Percentiles rank a stretch among this genome's conserved stretches.
phyloP scores from a whole-genome alignment of 2,329 filamentous ascomycete species.

The Xylaria sp. region DNA sequence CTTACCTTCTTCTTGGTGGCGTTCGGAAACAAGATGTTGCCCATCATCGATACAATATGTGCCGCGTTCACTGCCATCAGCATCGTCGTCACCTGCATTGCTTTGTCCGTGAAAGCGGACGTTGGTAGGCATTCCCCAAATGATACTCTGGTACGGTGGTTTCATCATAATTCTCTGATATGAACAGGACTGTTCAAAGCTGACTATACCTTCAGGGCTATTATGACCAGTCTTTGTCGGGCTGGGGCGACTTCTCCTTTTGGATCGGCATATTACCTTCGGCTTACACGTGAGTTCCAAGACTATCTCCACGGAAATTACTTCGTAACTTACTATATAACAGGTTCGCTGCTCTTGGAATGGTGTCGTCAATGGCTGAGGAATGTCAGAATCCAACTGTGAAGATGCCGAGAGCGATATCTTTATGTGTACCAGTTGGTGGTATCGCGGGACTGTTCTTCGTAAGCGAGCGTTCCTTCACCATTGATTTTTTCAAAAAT shows the following conservation, averaged over 20 bases:
- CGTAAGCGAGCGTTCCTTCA: constrained; percentile 26
- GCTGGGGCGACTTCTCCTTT: constrained; percentile 63
- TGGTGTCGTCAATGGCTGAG: constrained; percentile 66
- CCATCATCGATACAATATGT: constrained; percentile 61
- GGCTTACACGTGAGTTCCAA: constrained; percentile 49
- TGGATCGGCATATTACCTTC: constrained; percentile 64
- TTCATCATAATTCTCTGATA: neutral
- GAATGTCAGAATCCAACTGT: constrained; percentile 56
- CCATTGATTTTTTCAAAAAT: no score
- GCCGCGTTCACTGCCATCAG: constrained; percentile 57
- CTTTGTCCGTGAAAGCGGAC: constrained; percentile 56
- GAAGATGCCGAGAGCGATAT: constrained; percentile 55
- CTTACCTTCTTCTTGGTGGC: constrained; percentile 58
- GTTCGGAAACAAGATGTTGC: constrained; percentile 60
- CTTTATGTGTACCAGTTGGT: constrained; percentile 55
- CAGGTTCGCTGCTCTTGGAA: constrained; percentile 61
- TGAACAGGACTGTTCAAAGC: neutral
- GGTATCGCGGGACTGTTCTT: constrained; percentile 59
- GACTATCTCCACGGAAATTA: neutral
- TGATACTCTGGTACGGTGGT: constrained; percentile 47
- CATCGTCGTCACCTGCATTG: constrained; percentile 60
- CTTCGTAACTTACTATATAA: neutral
- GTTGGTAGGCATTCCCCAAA: constrained; percentile 54
- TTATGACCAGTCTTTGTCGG: constrained; percentile 58
- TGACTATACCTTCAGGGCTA: constrained; percentile 40